Conservation (phyloP, 2,329 filamentous ascomycete genomes). For the Chrysoporthe austroafricana region DNA sequence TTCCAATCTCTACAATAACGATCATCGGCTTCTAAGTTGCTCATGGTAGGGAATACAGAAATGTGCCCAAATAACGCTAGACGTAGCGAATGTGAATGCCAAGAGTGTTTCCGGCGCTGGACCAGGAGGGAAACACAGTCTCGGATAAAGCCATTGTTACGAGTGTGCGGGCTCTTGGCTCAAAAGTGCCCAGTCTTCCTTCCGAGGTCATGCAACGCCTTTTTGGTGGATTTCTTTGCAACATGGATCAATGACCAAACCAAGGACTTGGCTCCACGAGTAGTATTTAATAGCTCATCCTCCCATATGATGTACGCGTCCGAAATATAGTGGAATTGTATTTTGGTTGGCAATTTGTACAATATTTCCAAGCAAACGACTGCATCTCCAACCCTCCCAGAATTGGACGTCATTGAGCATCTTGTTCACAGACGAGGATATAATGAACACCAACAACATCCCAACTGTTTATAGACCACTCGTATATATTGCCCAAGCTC, state of each 20-base stretch:
- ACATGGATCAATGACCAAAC: neutral
- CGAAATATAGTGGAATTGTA: neutral
- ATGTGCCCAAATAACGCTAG: too few relatives aligned
- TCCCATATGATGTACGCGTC: neutral
- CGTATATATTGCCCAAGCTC: slow-evolving; percentile 6
- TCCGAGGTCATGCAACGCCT: neutral
- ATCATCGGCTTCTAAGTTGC: too few relatives aligned
- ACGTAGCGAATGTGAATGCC: neutral
- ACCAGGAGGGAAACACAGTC: neutral
- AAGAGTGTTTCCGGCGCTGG: neutral
- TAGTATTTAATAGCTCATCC: neutral
- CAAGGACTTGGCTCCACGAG: neutral
- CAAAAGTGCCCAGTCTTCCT: neutral
- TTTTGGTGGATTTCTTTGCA: neutral
- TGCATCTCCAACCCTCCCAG: neutral
- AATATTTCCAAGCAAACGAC: neutral
- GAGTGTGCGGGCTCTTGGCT: neutral
- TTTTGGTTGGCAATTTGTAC: neutral
- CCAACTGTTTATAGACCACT: neutral
- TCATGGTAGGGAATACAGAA: too few relatives aligned
- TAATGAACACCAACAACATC: neutral
- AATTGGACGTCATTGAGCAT: neutral
- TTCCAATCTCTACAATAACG: too few relatives aligned
- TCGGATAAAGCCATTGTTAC: neutral
- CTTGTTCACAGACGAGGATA: neutral